A percentile compares a stretch with the other conserved stretches of the same genome.
phyloP scores from a whole-genome alignment of 2,329 filamentous ascomycete species.

The Scolecobasidium constrictum region DNA sequence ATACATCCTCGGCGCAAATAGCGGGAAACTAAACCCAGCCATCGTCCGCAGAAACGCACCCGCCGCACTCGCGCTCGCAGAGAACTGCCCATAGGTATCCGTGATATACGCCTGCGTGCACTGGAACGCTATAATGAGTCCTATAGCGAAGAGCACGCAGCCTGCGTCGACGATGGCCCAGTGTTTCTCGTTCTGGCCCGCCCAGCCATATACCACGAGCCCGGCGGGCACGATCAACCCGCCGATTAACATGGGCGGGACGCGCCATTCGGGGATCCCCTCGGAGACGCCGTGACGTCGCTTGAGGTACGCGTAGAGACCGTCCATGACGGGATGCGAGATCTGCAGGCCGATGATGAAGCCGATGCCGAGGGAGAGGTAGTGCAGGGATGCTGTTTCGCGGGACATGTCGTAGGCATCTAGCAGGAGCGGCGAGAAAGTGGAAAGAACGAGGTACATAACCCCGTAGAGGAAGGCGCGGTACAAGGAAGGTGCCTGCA shows the following conservation, averaged over 20 bases:
- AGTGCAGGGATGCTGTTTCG: conserved; percentile 19
- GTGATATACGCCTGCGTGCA: conserved; percentile 9
- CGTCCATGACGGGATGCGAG: conserved; percentile 17
- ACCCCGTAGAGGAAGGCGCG: conserved; percentile 31
- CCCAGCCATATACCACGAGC: conserved; percentile 46
- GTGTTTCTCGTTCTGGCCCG: conserved; percentile 41
- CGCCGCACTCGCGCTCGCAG: conserved; percentile 19
- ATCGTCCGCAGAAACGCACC: conserved; percentile 45
- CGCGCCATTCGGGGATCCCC: conserved; percentile 30
- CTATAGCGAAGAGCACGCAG: conserved; percentile 16
- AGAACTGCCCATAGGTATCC: conserved; percentile 6
- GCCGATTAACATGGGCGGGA: conserved; percentile 30
- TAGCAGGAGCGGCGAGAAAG: conserved; percentile 27
- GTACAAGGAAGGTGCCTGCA: conserved; percentile 44
- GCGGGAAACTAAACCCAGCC: conserved; percentile 47
- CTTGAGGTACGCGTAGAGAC: not conserved
- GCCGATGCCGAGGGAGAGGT: conserved; percentile 19
- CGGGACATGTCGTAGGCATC: conserved; percentile 23
- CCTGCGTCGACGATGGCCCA: conserved; percentile 43
- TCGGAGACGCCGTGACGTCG: conserved; percentile 15
- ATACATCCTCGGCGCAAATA: conserved; percentile 47
- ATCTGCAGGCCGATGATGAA: conserved; percentile 22
- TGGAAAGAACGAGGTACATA: conserved; percentile 29
- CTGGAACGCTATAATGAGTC: conserved; percentile 4
- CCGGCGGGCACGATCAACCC: conserved; percentile 28